Percentiles rank a stretch among this genome's conserved stretches.
phyloP scores from a whole-genome alignment of 306 rosid genomes.

The Fragaria ananassa region DNA sequence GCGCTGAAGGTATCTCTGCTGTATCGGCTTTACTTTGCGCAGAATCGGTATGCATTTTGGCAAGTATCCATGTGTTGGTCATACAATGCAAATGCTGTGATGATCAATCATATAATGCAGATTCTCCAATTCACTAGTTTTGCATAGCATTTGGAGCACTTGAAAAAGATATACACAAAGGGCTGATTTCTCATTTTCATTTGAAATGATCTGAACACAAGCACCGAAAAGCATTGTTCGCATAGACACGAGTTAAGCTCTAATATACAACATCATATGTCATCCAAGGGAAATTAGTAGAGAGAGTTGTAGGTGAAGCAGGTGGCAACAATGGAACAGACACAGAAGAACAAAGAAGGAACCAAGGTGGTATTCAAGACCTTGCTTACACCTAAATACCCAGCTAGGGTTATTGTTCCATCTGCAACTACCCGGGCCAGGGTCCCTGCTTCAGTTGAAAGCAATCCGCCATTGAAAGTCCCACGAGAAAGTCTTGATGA shows the following conservation, averaged over 20 bases:
- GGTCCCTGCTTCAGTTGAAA: constrained; percentile 88
- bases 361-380: constrained; percentile 64
- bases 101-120: constrained; percentile 2
- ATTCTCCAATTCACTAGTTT: neutral
- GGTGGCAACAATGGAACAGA: constrained; percentile 70
- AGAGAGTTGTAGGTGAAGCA: constrained; percentile 81
- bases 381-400: constrained; percentile 53
- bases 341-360: constrained; percentile 65
- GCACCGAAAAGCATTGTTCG: neutral
- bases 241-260: constrained; percentile 13
- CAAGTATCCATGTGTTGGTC: neutral
- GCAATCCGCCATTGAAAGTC: constrained; percentile 76
- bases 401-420: constrained; percentile 73
- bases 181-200: neutral
- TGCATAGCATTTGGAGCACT: neutral
- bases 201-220: neutral
- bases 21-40: neutral
- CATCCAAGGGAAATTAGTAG: constrained; percentile 33
- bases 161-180: neutral
- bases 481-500: constrained; percentile 81
- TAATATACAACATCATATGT: constrained; percentile 22
- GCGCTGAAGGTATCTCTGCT: neutral
- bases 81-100: neutral
- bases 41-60: neutral
- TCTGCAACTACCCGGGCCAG: constrained; percentile 87